A percentile compares a stretch with the other conserved stretches of the same genome.
Evolutionary conservation across 176 grass and related monocot species (phyloP).

Genomic region (Rhynchospora breviuscula): DNA sequence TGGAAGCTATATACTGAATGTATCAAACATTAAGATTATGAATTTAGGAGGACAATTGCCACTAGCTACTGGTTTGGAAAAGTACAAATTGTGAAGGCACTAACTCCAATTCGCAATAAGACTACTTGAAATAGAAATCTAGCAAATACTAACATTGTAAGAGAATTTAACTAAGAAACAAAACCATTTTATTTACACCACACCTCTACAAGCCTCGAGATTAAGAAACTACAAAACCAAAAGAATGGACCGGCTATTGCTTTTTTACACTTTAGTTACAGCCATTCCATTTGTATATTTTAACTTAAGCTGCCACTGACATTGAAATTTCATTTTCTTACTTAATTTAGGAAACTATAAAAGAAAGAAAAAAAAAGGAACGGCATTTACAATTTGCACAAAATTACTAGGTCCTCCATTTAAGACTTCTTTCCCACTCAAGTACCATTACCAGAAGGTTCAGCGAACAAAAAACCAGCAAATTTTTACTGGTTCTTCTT

Average conservation of each 20-base stretch:
- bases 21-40: not conserved
- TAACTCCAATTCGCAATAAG: not conserved
- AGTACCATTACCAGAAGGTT: not conserved
- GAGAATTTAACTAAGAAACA: not conserved
- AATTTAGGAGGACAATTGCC: not conserved
- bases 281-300: slow-evolving; percentile 15
- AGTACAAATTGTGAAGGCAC: not conserved
- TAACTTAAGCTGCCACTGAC: not conserved
- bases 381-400: slow-evolving; percentile 25
- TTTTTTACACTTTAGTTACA: slow-evolving; percentile 71
- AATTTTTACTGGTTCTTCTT: slow-evolving; percentile 5
- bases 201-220: slow-evolving; percentile 20
- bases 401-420: not conserved
- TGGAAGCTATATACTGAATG: too few species aligned
- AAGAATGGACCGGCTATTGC: slow-evolving; percentile 31
- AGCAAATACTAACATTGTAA: not conserved
- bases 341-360: not conserved
- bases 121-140: not conserved
- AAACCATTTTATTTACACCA: slow-evolving; percentile 24
- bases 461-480: slow-evolving; percentile 1
- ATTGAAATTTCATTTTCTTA: not conserved
- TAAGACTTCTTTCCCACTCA: not conserved
- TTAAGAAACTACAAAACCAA: slow-evolving; percentile 15
- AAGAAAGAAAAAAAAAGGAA: slow-evolving; percentile 22
- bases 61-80: not conserved